Base-by-base conservation (phyloP, 208 protist genomes). In the Trypanosoma boissoni region DNA sequence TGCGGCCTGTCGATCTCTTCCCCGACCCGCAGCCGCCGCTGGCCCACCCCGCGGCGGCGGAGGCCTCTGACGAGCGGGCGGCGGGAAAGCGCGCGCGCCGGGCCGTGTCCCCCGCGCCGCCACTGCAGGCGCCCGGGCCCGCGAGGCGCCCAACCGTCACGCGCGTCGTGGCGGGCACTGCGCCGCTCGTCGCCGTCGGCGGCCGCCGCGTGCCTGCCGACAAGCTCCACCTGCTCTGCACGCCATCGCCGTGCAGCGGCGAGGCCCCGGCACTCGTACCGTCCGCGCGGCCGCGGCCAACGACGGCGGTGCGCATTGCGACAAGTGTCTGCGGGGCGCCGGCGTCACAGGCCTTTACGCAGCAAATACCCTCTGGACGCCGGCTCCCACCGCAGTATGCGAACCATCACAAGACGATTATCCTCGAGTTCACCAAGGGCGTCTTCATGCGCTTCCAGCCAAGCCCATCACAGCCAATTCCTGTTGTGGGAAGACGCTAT, bases 181-280 rank as follows among this genome's bases (percentile, higher is more conserved):
- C 77, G 9, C 72, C 71, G 12, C 63, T 89, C 45, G 82, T 92
- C 59, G 76, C 86, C 24, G 77, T 92, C 5, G 74, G 77, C 14
- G 86, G 86, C 16, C 73, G 86, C n/a, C 86, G 86, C 9, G 80
- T 92, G 14, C 86, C 86, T 0, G 76, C 88, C 28, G 73, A 86
- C 50, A 92, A 88, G 46, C 49, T 92, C 45, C 76, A 89, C 64
- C 65, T 89, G 21, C 72, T 92, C 21, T 41, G 62, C 6, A 34
- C 39, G 1, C 24, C 55, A 9, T 20, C 32, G 0, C 24, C 53
- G n/a, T 7, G 31, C 34, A 27, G 61, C 58, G 31, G 69, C 68
- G 48, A 36, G 60, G 9, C 46, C 26, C 34, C 50, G 16, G 72
- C 67, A n/a, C 63, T 73, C n/a, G 34, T 68, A 18, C 79, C 79